A percentile compares a stretch with the other conserved stretches of the same genome.
Evolutionary conservation across 306 rosid genomes (phyloP).

Genomic region (Vachellia collinsii): DNA sequence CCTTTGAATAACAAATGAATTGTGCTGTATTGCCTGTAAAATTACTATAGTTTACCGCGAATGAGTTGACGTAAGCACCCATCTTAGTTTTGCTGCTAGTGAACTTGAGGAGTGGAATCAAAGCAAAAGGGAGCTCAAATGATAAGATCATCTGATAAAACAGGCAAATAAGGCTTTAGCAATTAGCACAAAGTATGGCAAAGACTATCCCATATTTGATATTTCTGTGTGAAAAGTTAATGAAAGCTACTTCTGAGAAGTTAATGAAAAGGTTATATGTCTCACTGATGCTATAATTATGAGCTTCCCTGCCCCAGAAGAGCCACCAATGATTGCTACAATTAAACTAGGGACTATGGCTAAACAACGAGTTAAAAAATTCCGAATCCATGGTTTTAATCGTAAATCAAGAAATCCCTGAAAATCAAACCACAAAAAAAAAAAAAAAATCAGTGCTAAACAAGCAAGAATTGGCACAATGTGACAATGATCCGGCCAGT

Average conservation of each 20-base stretch:
- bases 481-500: constrained; percentile 15
- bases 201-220: neutral
- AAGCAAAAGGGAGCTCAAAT: constrained; percentile 95
- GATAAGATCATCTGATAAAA: constrained; percentile 89
- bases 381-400: constrained; percentile 80
- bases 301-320: constrained; percentile 92
- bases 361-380: constrained; percentile 80
- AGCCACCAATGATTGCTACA: constrained; percentile 89
- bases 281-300: constrained; percentile 93
- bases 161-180: constrained; percentile 24
- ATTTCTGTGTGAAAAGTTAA: neutral
- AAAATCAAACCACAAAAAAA: constrained; percentile 2
- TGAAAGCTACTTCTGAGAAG: constrained; percentile 15
- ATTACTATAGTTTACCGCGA: constrained; percentile 42
- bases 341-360: constrained; percentile 94
- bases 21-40: neutral
- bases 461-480: constrained; percentile 16
- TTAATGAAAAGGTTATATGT: constrained; percentile 24
- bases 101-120: constrained; percentile 94
- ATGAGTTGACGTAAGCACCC: constrained; percentile 84
- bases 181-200: neutral
- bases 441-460: neutral
- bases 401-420: constrained; percentile 94
- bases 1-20: neutral
- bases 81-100: constrained; percentile 87